Percentiles rank a stretch among this genome's conserved stretches.
These are phyloP conservation scores for Phytophthora sojae DNA, from an alignment of 352 stramenopile species.

Conservation along the genomic window DNA sequence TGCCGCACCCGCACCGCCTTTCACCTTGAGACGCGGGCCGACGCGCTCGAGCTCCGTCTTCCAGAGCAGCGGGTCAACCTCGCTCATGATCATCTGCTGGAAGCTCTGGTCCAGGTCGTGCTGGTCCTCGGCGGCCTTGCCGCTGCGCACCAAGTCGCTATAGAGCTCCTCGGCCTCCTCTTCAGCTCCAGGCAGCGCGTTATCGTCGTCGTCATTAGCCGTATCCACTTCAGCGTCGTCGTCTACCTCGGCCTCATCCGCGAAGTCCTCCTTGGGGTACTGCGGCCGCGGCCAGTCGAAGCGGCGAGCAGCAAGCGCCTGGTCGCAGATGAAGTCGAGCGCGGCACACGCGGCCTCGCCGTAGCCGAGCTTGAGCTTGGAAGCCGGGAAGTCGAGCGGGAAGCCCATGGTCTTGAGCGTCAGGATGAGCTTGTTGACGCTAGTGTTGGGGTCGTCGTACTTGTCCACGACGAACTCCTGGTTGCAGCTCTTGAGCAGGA, in stretches of 20 bases:
- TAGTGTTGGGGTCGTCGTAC: constrained; percentile 89
- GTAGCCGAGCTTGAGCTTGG: constrained; percentile 80
- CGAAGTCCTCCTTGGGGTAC: constrained; percentile 87
- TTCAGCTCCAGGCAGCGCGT: constrained; percentile 45
- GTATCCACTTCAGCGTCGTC: constrained; percentile 72
- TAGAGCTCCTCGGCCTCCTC: constrained; percentile 74
- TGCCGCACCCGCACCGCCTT: constrained; percentile 58
- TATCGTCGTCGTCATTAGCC: constrained; percentile 53
- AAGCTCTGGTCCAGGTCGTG: constrained; percentile 74
- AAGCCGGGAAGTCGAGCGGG: constrained; percentile 81
- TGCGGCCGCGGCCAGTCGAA: constrained; percentile 73
- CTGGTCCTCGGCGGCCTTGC: constrained; percentile 40
- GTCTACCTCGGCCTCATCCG: constrained; percentile 79
- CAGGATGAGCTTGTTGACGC: constrained; percentile 89
- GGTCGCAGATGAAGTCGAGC: constrained; percentile 87
- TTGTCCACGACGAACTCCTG: constrained; percentile 89
- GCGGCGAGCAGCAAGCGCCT: constrained; percentile 65
- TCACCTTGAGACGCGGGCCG: constrained; percentile 72
- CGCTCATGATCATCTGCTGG: constrained; percentile 88
- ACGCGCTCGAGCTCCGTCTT: constrained; percentile 88
- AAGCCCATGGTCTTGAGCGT: constrained; percentile 85
- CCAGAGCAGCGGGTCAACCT: constrained; percentile 83
- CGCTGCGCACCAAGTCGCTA: constrained; percentile 54
- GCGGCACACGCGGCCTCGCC: constrained; percentile 78
- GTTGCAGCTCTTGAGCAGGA: constrained; percentile 77